Evolutionary conservation across 2,329 filamentous ascomycete species (phyloP).

Genomic region (Penicillium fuscoglaucum): DNA sequence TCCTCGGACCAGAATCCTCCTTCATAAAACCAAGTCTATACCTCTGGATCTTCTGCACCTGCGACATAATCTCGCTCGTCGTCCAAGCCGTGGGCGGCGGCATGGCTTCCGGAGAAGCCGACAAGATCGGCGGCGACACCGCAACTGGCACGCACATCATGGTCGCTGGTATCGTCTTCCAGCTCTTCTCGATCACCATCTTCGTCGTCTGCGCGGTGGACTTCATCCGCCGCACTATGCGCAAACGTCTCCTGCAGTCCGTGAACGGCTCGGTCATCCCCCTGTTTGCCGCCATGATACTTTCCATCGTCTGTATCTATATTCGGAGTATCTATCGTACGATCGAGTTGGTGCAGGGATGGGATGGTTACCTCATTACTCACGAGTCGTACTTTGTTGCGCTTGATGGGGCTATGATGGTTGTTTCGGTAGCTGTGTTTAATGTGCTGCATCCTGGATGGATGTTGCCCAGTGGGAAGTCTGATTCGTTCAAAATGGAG

Average conservation of each 20-base stretch:
- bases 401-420: conserved; percentile 53
- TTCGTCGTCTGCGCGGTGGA: conserved; percentile 52
- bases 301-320: conserved; percentile 49
- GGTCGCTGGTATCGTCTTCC: conserved; percentile 59
- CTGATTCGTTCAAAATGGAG: conserved; percentile 12
- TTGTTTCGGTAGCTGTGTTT: conserved; percentile 48
- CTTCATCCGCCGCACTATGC: conserved; percentile 47
- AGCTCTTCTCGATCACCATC: conserved; percentile 56
- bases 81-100: conserved; percentile 59
- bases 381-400: conserved; percentile 52
- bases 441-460: conserved; percentile 49
- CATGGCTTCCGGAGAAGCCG: conserved; percentile 48
- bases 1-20: conserved; percentile 48
- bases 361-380: conserved; percentile 53
- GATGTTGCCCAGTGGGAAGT: conserved; percentile 33
- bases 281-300: conserved; percentile 40
- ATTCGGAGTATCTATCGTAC: conserved; percentile 53
- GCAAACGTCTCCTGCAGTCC: conserved; percentile 25
- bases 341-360: conserved; percentile 53
- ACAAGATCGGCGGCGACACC: conserved; percentile 48
- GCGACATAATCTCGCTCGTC: conserved; percentile 55
- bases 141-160: conserved; percentile 52
- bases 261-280: conserved; percentile 33
- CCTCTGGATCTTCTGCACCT: conserved; percentile 54
- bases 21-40: conserved; percentile 47